Conservation (phyloP, 352 stramenopile species). For the Pythium graminicola region DNA sequence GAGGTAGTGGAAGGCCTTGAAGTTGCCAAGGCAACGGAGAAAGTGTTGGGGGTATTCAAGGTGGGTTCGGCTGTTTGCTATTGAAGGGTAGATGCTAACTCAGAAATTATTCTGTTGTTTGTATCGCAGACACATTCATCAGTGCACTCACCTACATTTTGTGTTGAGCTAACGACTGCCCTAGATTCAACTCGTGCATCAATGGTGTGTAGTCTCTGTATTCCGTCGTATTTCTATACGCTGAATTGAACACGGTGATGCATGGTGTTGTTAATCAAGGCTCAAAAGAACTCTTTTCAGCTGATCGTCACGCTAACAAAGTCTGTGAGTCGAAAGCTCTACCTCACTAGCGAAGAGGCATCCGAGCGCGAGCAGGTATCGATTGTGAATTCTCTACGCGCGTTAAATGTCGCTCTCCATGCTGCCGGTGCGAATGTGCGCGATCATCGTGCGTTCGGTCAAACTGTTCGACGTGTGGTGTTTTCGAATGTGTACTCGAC, state of each 20-base stretch:
- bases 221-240: no score
- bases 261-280: constrained; percentile 28
- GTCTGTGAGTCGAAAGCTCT: constrained; percentile 52
- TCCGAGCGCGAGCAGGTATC: constrained; percentile 47
- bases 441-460: constrained; percentile 59
- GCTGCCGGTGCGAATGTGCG: constrained; percentile 36
- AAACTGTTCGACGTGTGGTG: constrained; percentile 72
- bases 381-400: constrained; percentile 60
- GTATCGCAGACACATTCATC: constrained; percentile 47
- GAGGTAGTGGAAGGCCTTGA: constrained; percentile 57
- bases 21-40: constrained; percentile 60
- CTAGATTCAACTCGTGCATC: constrained; percentile 35
- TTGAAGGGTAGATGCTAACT: background rate
- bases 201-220: constrained; percentile 25
- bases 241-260: no score
- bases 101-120: background rate
- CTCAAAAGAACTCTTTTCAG: constrained; percentile 65
- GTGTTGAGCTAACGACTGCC: constrained; percentile 33
- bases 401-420: constrained; percentile 66
- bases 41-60: constrained; percentile 69
- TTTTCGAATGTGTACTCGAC: constrained; percentile 64
- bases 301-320: constrained; percentile 70
- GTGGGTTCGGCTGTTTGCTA: constrained; percentile 18
- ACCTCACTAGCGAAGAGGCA: constrained; percentile 25
- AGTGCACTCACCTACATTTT: constrained; percentile 65